Evolutionary conservation across 2,329 filamentous ascomycete species (phyloP).

Genomic region (Leptoxyphium fumago): DNA sequence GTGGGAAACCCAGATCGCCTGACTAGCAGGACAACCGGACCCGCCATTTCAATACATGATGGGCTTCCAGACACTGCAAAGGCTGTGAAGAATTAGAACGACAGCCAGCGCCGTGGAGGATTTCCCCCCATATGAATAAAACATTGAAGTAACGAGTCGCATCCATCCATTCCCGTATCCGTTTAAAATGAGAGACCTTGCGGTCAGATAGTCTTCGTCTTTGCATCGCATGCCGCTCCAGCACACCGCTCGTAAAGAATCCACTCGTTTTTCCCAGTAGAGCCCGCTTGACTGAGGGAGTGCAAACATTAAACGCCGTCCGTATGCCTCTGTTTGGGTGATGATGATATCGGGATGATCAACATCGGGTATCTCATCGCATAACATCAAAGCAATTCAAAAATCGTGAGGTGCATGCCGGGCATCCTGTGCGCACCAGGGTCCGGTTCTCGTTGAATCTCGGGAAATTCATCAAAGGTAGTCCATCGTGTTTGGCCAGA

Average conservation of each 20-base stretch:
- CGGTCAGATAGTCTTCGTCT: conserved; percentile 2
- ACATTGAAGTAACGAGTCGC: conserved; percentile 4
- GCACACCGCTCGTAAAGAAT: conserved; percentile 8
- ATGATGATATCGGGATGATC: conserved; percentile 24
- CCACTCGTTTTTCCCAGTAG: conserved; percentile 2
- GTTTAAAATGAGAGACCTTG: neutral
- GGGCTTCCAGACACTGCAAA: conserved; percentile 11
- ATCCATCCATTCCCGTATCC: conserved; percentile 1
- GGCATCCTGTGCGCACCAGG: conserved; percentile 27
- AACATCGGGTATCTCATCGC: conserved; percentile 27
- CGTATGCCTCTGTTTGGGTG: conserved; percentile 34
- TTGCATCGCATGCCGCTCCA: conserved; percentile 3
- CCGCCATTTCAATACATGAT: conserved; percentile 10
- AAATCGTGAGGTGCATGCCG: conserved; percentile 27
- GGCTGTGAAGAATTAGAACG: conserved; percentile 4
- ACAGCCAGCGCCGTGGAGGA: conserved; percentile 5
- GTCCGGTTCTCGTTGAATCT: conserved; percentile 8
- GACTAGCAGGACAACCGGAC: neutral
- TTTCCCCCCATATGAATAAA: neutral
- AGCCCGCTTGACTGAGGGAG: conserved; percentile 1
- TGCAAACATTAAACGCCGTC: conserved; percentile 33
- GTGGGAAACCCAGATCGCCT: neutral
- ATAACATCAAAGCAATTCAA: conserved; percentile 13
- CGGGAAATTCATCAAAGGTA: conserved; percentile 7
- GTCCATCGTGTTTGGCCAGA: conserved; percentile 26